A percentile compares a stretch with the other conserved stretches of the same genome.
These are phyloP conservation scores for Schizosaccharomyces cryophilus DNA, from an alignment of 805 yeast genomes.

Conservation along the genomic window DNA sequence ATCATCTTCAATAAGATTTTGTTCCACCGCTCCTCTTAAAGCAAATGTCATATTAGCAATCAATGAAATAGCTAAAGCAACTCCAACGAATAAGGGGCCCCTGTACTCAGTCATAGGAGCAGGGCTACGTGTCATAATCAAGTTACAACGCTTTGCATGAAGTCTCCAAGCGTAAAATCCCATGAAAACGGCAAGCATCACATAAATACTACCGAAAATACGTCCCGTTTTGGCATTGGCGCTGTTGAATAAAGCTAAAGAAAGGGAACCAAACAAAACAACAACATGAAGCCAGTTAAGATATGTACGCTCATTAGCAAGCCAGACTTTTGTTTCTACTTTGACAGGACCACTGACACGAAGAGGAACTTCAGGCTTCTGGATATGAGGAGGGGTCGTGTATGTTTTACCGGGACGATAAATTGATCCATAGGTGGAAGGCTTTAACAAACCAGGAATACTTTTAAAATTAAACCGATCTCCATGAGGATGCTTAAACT, in stretches of 20 bases:
- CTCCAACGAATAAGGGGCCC: background rate
- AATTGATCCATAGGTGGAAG: conserved; percentile 16
- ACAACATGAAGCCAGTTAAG: conserved; percentile 86
- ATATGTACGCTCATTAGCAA: conserved; percentile 93
- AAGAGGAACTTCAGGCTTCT: background rate
- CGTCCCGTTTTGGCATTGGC: conserved; percentile 13
- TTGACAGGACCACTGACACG: conserved; percentile 79
- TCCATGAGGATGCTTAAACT: background rate
- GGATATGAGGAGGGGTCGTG: conserved; percentile 7
- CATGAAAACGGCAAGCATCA: background rate
- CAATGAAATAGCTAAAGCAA: background rate
- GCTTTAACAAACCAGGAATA: conserved; percentile 72
- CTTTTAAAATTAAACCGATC: conserved; percentile 11
- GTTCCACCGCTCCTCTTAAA: background rate
- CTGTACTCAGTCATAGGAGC: background rate
- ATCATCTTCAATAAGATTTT: background rate
- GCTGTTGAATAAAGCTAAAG: conserved; percentile 63
- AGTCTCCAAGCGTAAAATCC: background rate
- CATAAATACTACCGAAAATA: background rate
- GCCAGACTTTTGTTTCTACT: conserved; percentile 94
- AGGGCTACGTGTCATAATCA: background rate
- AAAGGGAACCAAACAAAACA: conserved; percentile 56
- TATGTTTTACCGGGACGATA: background rate
- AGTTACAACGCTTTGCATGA: background rate
- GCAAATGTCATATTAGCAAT: background rate